Conservation (phyloP, 2,329 filamentous ascomycete genomes). For the Coleophoma eucalyptorum region DNA sequence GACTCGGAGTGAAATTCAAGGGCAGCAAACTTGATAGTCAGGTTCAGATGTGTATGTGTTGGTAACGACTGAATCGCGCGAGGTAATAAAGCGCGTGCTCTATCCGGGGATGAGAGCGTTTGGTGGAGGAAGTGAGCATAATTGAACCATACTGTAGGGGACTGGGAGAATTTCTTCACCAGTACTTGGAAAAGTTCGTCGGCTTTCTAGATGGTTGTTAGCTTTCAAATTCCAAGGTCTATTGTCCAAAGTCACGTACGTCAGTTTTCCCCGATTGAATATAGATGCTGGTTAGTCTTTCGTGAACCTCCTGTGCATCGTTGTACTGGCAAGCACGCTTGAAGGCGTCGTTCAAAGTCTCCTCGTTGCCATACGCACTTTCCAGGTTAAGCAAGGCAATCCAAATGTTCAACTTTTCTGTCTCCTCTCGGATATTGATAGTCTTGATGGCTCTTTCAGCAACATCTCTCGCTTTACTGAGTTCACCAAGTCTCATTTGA, state of each 20-base stretch:
- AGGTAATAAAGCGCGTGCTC: constrained; percentile 72
- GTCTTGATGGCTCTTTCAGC: constrained; percentile 87
- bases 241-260: constrained; percentile 46
- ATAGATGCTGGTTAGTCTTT: constrained; percentile 89
- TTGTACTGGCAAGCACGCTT: constrained; percentile 92
- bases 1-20: constrained; percentile 84
- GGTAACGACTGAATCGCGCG: constrained; percentile 84
- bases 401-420: constrained; percentile 95
- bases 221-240: constrained; percentile 2
- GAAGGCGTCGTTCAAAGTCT: constrained; percentile 80
- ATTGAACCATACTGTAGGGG: constrained; percentile 84
- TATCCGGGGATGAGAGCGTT: constrained; percentile 64
- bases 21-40: constrained; percentile 84
- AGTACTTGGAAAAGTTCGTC: constrained; percentile 83
- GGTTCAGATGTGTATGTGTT: constrained; percentile 57
- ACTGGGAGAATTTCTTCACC: constrained; percentile 80
- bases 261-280: constrained; percentile 84
- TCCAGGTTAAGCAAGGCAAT: constrained; percentile 92
- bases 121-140: constrained; percentile 92
- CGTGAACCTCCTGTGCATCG: constrained; percentile 83
- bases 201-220: constrained; percentile 61
- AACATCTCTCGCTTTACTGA: constrained; percentile 82
- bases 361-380: constrained; percentile 81
- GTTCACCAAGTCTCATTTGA: constrained; percentile 87
- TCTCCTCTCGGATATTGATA: constrained; percentile 86